Conservation (phyloP, 352 stramenopile species). For the Phytophthora cactorum region DNA sequence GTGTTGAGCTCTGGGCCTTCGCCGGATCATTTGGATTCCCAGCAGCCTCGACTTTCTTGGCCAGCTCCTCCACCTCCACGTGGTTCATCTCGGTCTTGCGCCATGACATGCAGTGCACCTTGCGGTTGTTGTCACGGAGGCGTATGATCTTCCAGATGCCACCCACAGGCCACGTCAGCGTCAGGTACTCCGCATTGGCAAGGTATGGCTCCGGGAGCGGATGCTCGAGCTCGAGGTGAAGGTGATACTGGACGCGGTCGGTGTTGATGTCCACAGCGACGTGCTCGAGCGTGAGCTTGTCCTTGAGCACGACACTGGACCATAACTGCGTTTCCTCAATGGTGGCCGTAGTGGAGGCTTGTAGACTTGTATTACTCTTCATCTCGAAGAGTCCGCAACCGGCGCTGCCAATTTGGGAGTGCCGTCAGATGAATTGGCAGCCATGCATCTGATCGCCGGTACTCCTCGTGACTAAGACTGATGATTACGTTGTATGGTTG, state of each 20-base stretch:
- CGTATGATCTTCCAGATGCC: conserved; percentile 62
- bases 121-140: conserved; percentile 33
- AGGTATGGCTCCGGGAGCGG: conserved; percentile 43
- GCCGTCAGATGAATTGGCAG: conserved; percentile 8
- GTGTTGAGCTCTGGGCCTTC: conserved; percentile 14
- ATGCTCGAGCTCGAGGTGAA: conserved; percentile 47
- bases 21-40: conserved; percentile 2
- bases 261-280: conserved; percentile 53
- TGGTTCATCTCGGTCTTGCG: conserved; percentile 52
- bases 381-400: conserved; percentile 6
- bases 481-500: conserved; percentile 17
- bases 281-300: conserved; percentile 53
- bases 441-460: no score
- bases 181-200: conserved; percentile 48
- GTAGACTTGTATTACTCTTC: conserved; percentile 27
- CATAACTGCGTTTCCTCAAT: conserved; percentile 50
- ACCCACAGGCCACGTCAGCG: conserved; percentile 53
- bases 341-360: conserved; percentile 14
- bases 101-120: conserved; percentile 53
- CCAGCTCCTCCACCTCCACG: conserved; percentile 46
- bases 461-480: no score
- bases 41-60: conserved; percentile 34
- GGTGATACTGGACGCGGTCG: conserved; percentile 53
- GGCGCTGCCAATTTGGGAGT: conserved; percentile 3
- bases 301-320: conserved; percentile 48